Base-by-base conservation (phyloP, 345 rosid species). In the Cardamine occulta region DNA sequence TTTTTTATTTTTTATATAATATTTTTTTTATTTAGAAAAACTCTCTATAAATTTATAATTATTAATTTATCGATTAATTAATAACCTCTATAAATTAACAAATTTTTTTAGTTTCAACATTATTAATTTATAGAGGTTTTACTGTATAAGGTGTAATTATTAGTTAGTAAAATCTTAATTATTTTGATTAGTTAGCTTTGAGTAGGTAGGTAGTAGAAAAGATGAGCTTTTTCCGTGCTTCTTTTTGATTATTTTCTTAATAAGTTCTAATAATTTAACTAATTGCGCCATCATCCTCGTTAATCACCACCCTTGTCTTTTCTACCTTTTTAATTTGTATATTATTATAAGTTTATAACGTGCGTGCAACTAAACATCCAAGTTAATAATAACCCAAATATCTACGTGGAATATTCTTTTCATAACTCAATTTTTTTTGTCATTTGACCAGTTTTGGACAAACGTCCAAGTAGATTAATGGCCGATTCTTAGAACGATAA, bases 231-330 rank as follows among this genome's bases (percentile, higher is more conserved):
- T 51, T 51, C 42, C 45, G 67, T 48, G 45, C 12, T 63, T 73
- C 52, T 37, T 52, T 39, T 21, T 61, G 31, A 32, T 40, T 19
- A 10, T 13, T 8, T 72, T 31, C 26, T 11, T 11, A 54, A 7
- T 5, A 70, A 56, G 18, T 40, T 6, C 5, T 10, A 42, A 1
- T 39, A 14, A 21, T 26, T 69, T 63, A 63, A 24, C 14, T 70
- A 77, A 76, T 77, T 70, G 52, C 6, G 67, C 54, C 76, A 77
- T 70, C 60, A 70, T 56, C 72, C 61, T 70, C 67, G 47, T 63
- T 77, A 70, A 70, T 70, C 53, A 70, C 72, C 37, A 70, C 61
- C 11, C 52, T 63, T 54, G 66, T 70, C 71, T 77, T 63, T 77
- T 24, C 34, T 63, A 55, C 14, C 45, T 58, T 67, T 29, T 47